Evolutionary conservation across 257 asterid species (phyloP), one percentile per base, ranked within the genome.

Genomic region (Nicotiana noctiflora): DNA sequence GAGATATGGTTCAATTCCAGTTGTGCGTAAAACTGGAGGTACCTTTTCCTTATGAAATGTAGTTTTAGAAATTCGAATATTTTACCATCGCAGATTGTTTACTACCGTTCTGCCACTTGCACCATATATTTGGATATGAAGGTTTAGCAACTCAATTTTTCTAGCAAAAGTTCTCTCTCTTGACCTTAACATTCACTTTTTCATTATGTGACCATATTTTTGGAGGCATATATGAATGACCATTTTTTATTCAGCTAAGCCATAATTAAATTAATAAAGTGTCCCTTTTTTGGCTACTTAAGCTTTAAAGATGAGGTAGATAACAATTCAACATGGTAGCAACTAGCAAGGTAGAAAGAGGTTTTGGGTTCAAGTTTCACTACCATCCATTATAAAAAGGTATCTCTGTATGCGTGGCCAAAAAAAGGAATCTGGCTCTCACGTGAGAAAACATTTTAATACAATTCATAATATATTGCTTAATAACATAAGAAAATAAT

Each of bases 21-120:
- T 94, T n/a, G 99, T 93, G 77, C 98, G 98, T 81, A 94, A 91
- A 92, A 96, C 99, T 81, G 99, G 99, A 90, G 99, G 99, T 94
- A 44, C 9, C 78, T 72, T 23, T 70, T 49, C 23, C 60, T 72
- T 21, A 46, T 23, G 59, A 46, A 6, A 60, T 21, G 18, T 23
- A 46, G 19, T 84, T 74, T 21, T 3, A 66, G 37, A 18, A 19
- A 29, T 80, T 53, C 3, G 8, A 66, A 37, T 53, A 1, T 25
- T 49, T 76, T 62, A 0, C 17, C 44, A 46, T 6, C 21, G 59
- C 59, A 21, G 37, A 14, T 21, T 70, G 32, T 27, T 44, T 72
- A 13, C 59, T 72, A 72, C 59, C 37, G 29, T 13, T 72, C 7
- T 46, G 57, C 32, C 59, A 12, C 37, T 46, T 70, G 57, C 31